Conservation (phyloP, 176 grass and related monocot species). For the Eleusine coracana region DNA sequence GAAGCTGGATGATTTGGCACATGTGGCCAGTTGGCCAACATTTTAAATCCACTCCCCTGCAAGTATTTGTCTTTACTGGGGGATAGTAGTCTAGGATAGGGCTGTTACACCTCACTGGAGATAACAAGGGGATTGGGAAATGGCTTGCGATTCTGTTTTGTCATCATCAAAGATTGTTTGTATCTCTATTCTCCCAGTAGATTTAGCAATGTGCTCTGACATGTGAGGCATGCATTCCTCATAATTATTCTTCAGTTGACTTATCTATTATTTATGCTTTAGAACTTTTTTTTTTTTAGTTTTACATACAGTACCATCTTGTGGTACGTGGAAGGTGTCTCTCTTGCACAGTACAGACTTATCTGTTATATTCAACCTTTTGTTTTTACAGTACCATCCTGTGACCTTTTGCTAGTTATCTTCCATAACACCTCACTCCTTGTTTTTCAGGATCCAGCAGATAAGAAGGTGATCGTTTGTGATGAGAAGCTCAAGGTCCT, state of each 20-base stretch:
- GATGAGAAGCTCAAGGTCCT: constrained; percentile 88
- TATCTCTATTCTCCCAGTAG: background rate
- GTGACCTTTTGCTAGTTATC: background rate
- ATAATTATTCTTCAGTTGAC: background rate
- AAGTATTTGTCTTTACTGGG: background rate
- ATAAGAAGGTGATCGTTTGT: constrained; percentile 80
- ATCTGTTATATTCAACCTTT: too few species aligned
- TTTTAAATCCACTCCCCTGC: background rate
- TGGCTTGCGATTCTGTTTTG: background rate
- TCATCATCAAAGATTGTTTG: background rate
- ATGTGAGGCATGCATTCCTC: background rate
- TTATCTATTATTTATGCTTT: background rate
- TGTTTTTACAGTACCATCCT: background rate
- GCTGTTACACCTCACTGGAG: background rate
- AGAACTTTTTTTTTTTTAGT: background rate
- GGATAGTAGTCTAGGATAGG: background rate
- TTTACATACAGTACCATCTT: background rate
- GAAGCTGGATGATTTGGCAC: background rate
- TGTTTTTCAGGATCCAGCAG: constrained; percentile 65
- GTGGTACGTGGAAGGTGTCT: background rate
- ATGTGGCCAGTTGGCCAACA: background rate
- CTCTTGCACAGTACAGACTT: background rate
- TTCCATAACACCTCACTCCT: background rate
- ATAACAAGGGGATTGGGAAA: background rate
- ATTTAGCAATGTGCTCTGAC: background rate